phyloP scores from a whole-genome alignment of 805 yeast species.

The Cyberlindnera misumaiensis region DNA sequence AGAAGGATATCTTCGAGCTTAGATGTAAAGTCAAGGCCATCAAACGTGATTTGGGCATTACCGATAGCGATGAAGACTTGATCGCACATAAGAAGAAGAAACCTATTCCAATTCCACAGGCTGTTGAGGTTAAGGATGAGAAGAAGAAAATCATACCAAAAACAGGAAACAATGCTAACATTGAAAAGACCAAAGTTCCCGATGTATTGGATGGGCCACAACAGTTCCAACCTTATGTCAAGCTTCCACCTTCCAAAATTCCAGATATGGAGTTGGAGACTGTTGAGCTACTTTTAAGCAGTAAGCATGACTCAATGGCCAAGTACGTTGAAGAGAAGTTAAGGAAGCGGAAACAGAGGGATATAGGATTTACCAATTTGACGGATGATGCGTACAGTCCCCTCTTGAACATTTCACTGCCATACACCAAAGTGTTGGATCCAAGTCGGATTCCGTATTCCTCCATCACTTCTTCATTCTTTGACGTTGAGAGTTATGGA shows the following conservation, averaged over 20 bases:
- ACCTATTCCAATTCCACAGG: slow-evolving; percentile 17
- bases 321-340: slow-evolving; percentile 83
- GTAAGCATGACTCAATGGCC: slow-evolving; percentile 70
- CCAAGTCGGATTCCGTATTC: slow-evolving; percentile 70
- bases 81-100: slow-evolving; percentile 71
- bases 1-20: slow-evolving; percentile 60
- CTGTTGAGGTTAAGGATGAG: slow-evolving; percentile 7
- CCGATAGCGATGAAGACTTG: slow-evolving; percentile 80
- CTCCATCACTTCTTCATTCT: slow-evolving; percentile 64
- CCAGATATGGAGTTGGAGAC: slow-evolving; percentile 89
- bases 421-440: slow-evolving; percentile 41
- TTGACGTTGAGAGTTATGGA: slow-evolving; percentile 57
- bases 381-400: slow-evolving; percentile 88
- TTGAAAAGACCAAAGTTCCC: slow-evolving; percentile 13
- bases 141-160: slow-evolving; percentile 18
- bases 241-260: slow-evolving; percentile 81
- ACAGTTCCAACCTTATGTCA: slow-evolving; percentile 67
- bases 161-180: slow-evolving; percentile 10
- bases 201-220: slow-evolving; percentile 21
- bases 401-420: slow-evolving; percentile 59
- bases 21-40: slow-evolving; percentile 65
- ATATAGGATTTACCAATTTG: slow-evolving; percentile 69
- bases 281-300: slow-evolving; percentile 65
- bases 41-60: slow-evolving; percentile 69
- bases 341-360: slow-evolving; percentile 57